A percentile compares a stretch with the other conserved stretches of the same genome.
Conservation (phyloP, 371 early-diverging fungal genomes). For the Mortierella sp. region DNA sequence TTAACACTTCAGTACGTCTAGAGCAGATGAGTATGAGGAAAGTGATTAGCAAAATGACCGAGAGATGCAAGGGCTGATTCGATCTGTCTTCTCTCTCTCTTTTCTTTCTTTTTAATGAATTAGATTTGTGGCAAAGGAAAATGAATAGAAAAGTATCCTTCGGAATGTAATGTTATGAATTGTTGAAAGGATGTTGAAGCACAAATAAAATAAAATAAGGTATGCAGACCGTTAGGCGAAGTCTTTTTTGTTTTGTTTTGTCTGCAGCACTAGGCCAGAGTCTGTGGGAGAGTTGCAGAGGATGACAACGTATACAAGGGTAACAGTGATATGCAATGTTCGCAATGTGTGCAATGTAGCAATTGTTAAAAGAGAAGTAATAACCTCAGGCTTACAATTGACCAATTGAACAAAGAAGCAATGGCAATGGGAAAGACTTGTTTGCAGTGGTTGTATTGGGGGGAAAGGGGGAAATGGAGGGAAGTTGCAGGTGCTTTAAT, state of each 20-base stretch:
- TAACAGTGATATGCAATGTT: too few relatives aligned
- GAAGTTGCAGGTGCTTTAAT: too few relatives aligned
- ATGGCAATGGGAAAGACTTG: too few relatives aligned
- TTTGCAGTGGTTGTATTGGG: too few relatives aligned
- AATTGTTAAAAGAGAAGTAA: too few relatives aligned
- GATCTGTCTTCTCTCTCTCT: background rate
- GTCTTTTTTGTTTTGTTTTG: background rate
- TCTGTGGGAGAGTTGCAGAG: background rate
- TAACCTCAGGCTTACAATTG: too few relatives aligned
- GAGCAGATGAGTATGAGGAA: background rate
- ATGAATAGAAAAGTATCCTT: background rate
- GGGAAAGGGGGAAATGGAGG: too few relatives aligned
- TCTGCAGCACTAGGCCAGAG: too few relatives aligned
- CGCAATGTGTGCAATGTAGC: too few relatives aligned
- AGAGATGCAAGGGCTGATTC: background rate
- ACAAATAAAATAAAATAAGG: constrained; percentile 5
- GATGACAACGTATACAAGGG: background rate
- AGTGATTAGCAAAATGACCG: background rate
- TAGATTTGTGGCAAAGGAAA: background rate
- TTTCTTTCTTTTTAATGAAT: too few relatives aligned
- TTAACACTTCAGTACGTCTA: background rate
- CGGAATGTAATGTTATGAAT: background rate
- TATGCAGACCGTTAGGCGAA: background rate
- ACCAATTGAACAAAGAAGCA: too few relatives aligned
- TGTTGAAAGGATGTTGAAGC: background rate